phyloP scores from a whole-genome alignment of 768 basidiomycete species.

The Tubosaeta sp. region DNA sequence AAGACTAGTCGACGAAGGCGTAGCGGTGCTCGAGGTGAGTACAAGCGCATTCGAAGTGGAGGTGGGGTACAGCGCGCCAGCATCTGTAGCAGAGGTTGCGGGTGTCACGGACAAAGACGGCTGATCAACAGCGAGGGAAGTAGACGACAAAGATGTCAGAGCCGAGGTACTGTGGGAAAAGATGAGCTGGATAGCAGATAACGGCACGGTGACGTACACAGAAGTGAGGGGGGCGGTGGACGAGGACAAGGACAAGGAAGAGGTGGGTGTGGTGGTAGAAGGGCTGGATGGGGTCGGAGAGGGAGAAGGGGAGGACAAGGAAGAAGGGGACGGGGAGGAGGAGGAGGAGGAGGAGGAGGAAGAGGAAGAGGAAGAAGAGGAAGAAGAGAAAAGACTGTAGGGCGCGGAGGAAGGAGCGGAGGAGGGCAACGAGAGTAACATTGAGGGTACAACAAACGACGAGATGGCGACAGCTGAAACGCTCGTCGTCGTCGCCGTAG shows the following conservation, averaged over 20 bases:
- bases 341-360: background rate
- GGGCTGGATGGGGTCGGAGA: background rate
- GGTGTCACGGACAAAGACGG: conserved; percentile 1
- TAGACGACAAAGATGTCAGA: background rate
- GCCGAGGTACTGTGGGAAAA: background rate
- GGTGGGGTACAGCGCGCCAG: background rate
- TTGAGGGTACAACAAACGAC: background rate
- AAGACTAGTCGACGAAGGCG: conserved; percentile 11
- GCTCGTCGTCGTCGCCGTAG: background rate
- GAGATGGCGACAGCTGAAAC: background rate
- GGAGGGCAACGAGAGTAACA: background rate
- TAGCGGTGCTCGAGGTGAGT: background rate
- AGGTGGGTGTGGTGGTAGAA: background rate
- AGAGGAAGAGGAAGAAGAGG: background rate
- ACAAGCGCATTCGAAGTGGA: background rate
- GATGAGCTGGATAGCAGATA: background rate
- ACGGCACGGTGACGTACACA: conserved; percentile 7
- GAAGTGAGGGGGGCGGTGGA: background rate
- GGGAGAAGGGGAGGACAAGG: background rate
- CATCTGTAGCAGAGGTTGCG: background rate
- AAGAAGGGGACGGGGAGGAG: background rate
- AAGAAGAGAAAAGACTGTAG: too few species aligned
- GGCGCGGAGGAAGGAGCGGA: background rate
- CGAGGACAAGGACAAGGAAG: background rate
- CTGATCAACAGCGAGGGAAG: background rate